Evolutionary conservation across 768 basidiomycete genomes (phyloP), one percentile per base, ranked within the genome.

Genomic region (Gymnopilus junonius): DNA sequence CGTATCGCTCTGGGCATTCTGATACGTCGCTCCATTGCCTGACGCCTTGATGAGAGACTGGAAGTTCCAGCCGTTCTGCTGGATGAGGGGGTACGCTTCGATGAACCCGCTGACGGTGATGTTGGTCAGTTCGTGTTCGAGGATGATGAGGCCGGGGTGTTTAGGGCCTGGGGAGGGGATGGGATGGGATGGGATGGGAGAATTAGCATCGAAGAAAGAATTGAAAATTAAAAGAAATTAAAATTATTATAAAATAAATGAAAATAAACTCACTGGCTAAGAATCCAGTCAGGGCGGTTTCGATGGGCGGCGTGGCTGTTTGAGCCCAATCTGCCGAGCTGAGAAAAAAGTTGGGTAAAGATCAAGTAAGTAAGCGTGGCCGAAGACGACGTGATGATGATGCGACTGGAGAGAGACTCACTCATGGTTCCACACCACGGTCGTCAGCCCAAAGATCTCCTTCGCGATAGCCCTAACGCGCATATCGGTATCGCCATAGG

Each of bases 381-480:
- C n/a, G n/a, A n/a, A 14, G 5, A 39, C n/a, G n/a, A n/a, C n/a
- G n/a, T n/a, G n/a, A n/a, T n/a, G n/a, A n/a, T n/a, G n/a, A n/a
- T 5, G 8, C 15, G 40, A 8, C 15, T 39, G 8, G n/a, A n/a
- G n/a, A n/a, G 12, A 53, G 35, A 25, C 85, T 55, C 76, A 93
- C 91, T 96, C 95, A 62, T 88, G 85, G 75, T 96, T 95, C 96
- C 96, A 98, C 66, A 93, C 76, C 59, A 96, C 85, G 15, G 92
- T 91, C 21, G 82, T 82, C 65, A 98, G 74, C 20, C 92, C 94
- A 71, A 97, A 95, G 31, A 86, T 78, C 77, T 81, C 31, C 14
- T 45, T 17, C 29, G 95, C 96, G 70, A 99, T 93, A 3, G 94
- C 88, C 34, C 86, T 81, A 31, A 97, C 92, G 53, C 96, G 86